Conservation (phyloP, 805 yeast species). For the Kazachstania psychrophila region DNA sequence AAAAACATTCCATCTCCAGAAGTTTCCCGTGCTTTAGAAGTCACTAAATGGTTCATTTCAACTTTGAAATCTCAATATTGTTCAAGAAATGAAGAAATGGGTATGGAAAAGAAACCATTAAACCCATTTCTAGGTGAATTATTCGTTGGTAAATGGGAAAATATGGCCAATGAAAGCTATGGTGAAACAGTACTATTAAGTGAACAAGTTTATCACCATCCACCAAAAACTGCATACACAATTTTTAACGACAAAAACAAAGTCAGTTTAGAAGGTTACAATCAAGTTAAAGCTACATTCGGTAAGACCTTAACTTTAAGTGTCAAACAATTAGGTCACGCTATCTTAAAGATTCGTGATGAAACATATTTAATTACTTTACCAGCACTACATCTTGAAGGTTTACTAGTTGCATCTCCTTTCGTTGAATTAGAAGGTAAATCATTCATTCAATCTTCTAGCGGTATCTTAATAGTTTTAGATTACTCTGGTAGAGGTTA, state of each 20-base stretch:
- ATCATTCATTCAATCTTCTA: constrained; percentile 72
- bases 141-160: constrained; percentile 83
- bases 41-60: constrained; percentile 83
- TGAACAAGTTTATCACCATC: constrained; percentile 96
- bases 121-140: constrained; percentile 95
- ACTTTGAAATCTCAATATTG: constrained; percentile 90
- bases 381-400: constrained; percentile 93
- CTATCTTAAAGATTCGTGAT: constrained; percentile 54
- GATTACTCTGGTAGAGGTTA: constrained; percentile 91
- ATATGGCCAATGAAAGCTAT: constrained; percentile 38
- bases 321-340: constrained; percentile 91
- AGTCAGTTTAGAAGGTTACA: constrained; percentile 75
- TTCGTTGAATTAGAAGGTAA: constrained; percentile 90
- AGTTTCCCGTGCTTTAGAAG: constrained; percentile 55
- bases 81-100: constrained; percentile 82
- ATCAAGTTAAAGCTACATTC: constrained; percentile 78
- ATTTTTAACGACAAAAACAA: constrained; percentile 64
- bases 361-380: constrained; percentile 76
- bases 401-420: constrained; percentile 82
- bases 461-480: constrained; percentile 62
- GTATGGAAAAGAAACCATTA: constrained; percentile 94
- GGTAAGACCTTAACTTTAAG: constrained; percentile 64
- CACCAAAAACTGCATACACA: constrained; percentile 92
- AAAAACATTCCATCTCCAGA: constrained; percentile 41
- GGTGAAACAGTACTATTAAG: constrained; percentile 76